Evolutionary conservation across 345 rosid genomes (phyloP).

Genomic region (Brassica nigra): DNA sequence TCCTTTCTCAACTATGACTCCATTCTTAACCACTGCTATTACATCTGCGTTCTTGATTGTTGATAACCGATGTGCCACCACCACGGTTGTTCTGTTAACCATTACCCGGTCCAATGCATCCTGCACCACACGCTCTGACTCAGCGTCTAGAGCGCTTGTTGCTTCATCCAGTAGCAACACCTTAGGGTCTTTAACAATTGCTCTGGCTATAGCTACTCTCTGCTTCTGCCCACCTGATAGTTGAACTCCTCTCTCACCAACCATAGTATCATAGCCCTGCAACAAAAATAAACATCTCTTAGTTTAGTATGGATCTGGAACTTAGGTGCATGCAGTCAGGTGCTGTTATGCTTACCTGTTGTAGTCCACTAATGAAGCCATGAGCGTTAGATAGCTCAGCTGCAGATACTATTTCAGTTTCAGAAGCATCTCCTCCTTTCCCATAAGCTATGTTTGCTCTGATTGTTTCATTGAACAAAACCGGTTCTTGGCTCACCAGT

Average conservation of each 20-base stretch:
- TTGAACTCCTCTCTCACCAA: conserved; percentile 75
- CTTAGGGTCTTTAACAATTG: conserved; percentile 19
- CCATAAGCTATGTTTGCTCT: conserved; percentile 83
- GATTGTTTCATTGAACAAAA: conserved; percentile 67
- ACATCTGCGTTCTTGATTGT: conserved; percentile 65
- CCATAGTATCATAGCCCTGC: conserved; percentile 72
- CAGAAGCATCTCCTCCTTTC: conserved; percentile 66
- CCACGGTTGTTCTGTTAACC: conserved; percentile 61
- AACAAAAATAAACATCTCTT: neutral
- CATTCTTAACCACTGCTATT: conserved; percentile 62
- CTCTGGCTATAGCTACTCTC: conserved; percentile 75
- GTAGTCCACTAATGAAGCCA: conserved; percentile 74
- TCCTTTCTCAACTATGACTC: conserved; percentile 63
- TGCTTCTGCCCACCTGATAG: conserved; percentile 83
- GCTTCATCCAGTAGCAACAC: neutral
- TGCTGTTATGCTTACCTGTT: conserved; percentile 50
- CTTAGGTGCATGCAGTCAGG: neutral
- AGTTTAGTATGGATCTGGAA: neutral
- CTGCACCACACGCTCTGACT: conserved; percentile 70
- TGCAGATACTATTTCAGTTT: conserved; percentile 70
- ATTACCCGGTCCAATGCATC: conserved; percentile 60
- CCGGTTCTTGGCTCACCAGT: conserved; percentile 80
- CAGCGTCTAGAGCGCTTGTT: conserved; percentile 58
- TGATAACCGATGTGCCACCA: conserved; percentile 68
- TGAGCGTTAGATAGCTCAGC: conserved; percentile 79